phyloP scores from a whole-genome alignment of 768 basidiomycete genomes.

The Steccherinum ochraceum region DNA sequence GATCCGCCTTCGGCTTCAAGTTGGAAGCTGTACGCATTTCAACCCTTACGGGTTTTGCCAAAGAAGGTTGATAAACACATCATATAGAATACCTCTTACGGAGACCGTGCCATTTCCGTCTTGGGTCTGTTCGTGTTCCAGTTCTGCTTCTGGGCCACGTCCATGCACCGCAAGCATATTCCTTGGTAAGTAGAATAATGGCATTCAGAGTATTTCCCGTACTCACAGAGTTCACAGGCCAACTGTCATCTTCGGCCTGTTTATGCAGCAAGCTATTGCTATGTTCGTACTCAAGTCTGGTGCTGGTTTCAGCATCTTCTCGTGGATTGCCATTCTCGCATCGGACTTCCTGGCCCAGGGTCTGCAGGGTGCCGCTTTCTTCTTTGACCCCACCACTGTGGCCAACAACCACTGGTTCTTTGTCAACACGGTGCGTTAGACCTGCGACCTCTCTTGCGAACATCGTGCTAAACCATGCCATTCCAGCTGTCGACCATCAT shows the following conservation, averaged over 20 bases:
- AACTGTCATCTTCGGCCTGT: conserved; percentile 83
- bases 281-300: conserved; percentile 83
- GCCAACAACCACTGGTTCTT: conserved; percentile 75
- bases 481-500: conserved; percentile 68
- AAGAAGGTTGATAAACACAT: conserved; percentile 9
- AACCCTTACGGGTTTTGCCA: not conserved
- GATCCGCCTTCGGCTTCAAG: conserved; percentile 80
- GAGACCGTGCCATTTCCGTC: conserved; percentile 77
- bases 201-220: no score
- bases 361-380: conserved; percentile 68
- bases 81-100: conserved; percentile 55
- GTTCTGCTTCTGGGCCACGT: conserved; percentile 62
- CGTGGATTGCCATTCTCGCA: conserved; percentile 75
- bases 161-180: conserved; percentile 53
- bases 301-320: conserved; percentile 81
- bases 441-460: conserved; percentile 10
- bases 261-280: conserved; percentile 80
- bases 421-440: conserved; percentile 57
- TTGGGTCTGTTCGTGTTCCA: conserved; percentile 80
- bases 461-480: not conserved
- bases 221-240: no score
- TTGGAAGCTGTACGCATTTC: conserved; percentile 40
- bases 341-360: conserved; percentile 73
- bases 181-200: conserved; percentile 67
- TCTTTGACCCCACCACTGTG: conserved; percentile 66